These are phyloP conservation scores for Aspergillus steynii DNA, from an alignment of 495 filamentous ascomycete genomes.

Conservation along the genomic window DNA sequence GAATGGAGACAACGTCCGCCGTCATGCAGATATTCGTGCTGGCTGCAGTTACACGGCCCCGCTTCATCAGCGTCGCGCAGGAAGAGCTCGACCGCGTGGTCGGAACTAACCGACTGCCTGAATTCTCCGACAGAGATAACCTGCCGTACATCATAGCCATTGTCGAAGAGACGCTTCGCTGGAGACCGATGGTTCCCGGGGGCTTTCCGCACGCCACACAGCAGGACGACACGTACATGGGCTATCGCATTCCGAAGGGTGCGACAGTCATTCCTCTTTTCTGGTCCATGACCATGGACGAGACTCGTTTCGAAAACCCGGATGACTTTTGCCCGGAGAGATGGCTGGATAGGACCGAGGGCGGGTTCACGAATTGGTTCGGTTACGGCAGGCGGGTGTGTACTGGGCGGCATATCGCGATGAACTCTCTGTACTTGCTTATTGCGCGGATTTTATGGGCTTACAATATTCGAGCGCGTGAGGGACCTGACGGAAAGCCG, in stretches of 20 bases:
- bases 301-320: constrained; percentile 36
- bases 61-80: constrained; percentile 46
- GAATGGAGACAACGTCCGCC: constrained; percentile 33
- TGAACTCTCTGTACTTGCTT: constrained; percentile 48
- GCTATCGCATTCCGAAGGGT: constrained; percentile 50
- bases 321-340: constrained; percentile 46
- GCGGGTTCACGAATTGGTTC: constrained; percentile 16
- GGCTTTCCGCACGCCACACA: constrained; percentile 52
- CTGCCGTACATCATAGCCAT: constrained; percentile 37
- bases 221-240: constrained; percentile 54
- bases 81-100: constrained; percentile 40
- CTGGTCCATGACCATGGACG: constrained; percentile 45
- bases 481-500: constrained; percentile 28
- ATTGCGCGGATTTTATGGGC: constrained; percentile 54
- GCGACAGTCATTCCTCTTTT: constrained; percentile 42
- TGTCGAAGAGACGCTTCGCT: constrained; percentile 39
- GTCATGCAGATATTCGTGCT: constrained; percentile 39
- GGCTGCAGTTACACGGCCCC: constrained; percentile 36
- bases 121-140: constrained; percentile 14
- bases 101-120: constrained; percentile 24
- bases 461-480: constrained; percentile 47
- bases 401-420: constrained; percentile 52
- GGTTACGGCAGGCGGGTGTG: constrained; percentile 25
- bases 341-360: constrained; percentile 30
- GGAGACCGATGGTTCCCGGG: constrained; percentile 34